Evolutionary conservation across 371 early-diverging fungal genomes (phyloP).

Genomic region (Mucor piriformis): DNA sequence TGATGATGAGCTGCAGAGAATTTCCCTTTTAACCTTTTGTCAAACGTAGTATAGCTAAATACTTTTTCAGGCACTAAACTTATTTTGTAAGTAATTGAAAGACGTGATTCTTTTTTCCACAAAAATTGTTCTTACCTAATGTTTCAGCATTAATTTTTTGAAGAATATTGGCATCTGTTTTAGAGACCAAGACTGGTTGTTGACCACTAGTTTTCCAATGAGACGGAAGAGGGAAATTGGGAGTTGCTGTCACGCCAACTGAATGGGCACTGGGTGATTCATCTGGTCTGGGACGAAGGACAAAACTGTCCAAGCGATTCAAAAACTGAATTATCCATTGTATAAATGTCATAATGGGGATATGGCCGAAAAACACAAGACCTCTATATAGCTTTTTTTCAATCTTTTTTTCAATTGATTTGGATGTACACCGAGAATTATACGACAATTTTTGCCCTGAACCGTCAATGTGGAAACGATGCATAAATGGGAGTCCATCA

Average conservation of each 20-base stretch:
- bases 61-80: constrained; percentile 46
- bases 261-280: constrained; percentile 17
- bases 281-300: background rate
- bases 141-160: constrained; percentile 66
- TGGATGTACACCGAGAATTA: constrained; percentile 34
- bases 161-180: constrained; percentile 60
- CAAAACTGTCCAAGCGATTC: background rate
- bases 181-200: constrained; percentile 45
- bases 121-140: constrained; percentile 40
- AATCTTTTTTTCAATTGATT: constrained; percentile 20
- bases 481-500: constrained; percentile 46
- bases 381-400: background rate
- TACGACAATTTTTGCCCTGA: constrained; percentile 22
- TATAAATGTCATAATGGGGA: constrained; percentile 1
- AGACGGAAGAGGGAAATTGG: constrained; percentile 54
- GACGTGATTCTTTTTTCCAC: background rate
- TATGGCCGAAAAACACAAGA: constrained; percentile 32
- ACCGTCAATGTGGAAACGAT: constrained; percentile 39
- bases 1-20: constrained; percentile 63
- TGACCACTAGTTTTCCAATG: background rate
- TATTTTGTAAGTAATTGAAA: background rate
- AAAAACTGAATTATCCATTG: constrained; percentile 2
- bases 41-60: constrained; percentile 51
- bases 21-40: constrained; percentile 45
- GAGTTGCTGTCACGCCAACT: constrained; percentile 59